Base-by-base conservation (phyloP, 768 basidiomycete genomes). In the Cubamyces lactineus region DNA sequence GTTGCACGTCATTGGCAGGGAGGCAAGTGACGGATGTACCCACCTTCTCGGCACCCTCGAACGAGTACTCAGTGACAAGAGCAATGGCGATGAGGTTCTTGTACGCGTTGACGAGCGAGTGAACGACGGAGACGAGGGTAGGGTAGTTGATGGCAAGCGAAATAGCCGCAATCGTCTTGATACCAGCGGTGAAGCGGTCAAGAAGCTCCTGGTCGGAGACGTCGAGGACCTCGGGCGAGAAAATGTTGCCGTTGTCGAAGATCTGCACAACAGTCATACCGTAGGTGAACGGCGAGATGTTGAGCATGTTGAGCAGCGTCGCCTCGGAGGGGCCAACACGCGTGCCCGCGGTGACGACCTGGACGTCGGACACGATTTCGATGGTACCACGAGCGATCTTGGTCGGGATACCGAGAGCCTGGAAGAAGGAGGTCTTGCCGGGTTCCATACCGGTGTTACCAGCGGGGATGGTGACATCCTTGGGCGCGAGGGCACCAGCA, bases 401-500 rank as follows among this genome's bases (percentile, higher is more conserved):
- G 77, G 97, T 99, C 49, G 97, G 96, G 78, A 99, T 96, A 82
- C 91, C 89, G 74, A 99, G 89, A 60, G 97, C 97, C 84, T 99
- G 97, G 94, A 99, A 99, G 94, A 98, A 99, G 71, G 97, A 97
- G 64, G 97, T 99, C 86, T 99, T 99, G 73, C 96, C 97, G 71
- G 97, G 97, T 78, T 98, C 97, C 97, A 99, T 99, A 78, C 96
- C 96, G 58, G 97, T 99, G 88, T 98, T 98, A 63, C 95, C 90
- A 47, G 89, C 94, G 39, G 96, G 94, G 69, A 99, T 91, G 63
- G 79, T 80, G 72, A 98, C 96, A 71, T 98, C 89, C 80, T 86
- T 87, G 73, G 96, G 92, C 40, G 96, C 96, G 70, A 87, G 85
- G 39, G 96, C 96, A 84, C 96, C 96, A 66, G 97, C 96, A 84